Conservation (phyloP, 2,329 filamentous ascomycete species). For the Leptosphaerulina australis region DNA sequence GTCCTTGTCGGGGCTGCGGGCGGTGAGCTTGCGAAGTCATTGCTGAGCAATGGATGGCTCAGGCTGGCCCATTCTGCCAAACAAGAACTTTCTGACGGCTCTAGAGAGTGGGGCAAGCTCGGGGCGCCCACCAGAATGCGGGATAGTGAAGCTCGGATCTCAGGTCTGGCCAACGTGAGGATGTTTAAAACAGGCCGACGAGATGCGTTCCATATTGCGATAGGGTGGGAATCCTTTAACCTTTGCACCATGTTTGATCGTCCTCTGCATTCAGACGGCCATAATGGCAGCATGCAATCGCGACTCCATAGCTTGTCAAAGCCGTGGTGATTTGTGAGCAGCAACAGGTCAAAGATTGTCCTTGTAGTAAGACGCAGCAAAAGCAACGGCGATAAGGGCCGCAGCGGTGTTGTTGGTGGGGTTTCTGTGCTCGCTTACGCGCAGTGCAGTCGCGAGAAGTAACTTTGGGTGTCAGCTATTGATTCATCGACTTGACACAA, state of each 20-base stretch:
- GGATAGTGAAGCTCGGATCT: conserved; percentile 23
- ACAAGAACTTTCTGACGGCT: conserved; percentile 28
- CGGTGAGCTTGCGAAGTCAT: conserved; percentile 26
- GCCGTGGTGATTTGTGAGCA: background rate
- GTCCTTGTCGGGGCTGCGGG: conserved; percentile 21
- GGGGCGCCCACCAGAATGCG: conserved; percentile 27
- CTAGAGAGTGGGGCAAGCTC: conserved; percentile 31
- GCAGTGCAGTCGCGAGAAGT: conserved; percentile 17
- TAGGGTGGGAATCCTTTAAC: conserved; percentile 4
- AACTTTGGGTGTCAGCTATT: conserved; percentile 28
- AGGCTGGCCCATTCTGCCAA: conserved; percentile 34
- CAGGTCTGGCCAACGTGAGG: conserved; percentile 29
- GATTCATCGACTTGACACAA: conserved; percentile 11
- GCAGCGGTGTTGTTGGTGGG: conserved; percentile 12
- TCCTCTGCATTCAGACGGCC: background rate
- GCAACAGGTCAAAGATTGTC: background rate
- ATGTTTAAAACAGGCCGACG: conserved; percentile 16
- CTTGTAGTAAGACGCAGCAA: conserved; percentile 5
- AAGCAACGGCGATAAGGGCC: conserved; percentile 16
- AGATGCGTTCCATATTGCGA: conserved; percentile 29
- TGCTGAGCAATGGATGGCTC: conserved; percentile 25
- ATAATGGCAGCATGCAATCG: background rate
- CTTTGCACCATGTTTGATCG: conserved; percentile 17
- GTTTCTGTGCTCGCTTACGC: conserved; percentile 21
- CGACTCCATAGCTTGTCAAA: background rate